Evolutionary conservation across 441 rosid genomes (phyloP).

Genomic region (Arabidopsis hybrid): DNA sequence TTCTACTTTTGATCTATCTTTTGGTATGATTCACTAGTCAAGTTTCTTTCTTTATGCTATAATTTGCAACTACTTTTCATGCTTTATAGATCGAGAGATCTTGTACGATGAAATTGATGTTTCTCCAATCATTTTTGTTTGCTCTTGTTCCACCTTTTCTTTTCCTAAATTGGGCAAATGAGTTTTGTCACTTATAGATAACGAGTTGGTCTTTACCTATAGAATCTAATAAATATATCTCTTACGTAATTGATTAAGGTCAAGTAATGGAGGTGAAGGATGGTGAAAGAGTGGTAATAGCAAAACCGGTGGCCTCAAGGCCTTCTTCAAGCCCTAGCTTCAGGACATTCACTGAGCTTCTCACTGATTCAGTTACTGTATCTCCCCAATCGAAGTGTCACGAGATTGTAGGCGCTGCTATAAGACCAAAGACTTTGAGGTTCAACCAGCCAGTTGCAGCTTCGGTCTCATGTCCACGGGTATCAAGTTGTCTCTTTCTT

Average conservation of each 20-base stretch:
- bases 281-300: conserved; percentile 64
- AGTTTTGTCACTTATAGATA: background rate
- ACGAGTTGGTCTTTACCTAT: background rate
- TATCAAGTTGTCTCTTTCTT: conserved; percentile 26
- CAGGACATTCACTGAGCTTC: conserved; percentile 76
- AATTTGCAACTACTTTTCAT: background rate
- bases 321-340: conserved; percentile 64
- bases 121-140: background rate
- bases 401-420: conserved; percentile 61
- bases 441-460: conserved; percentile 57
- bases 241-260: background rate
- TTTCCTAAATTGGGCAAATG: conserved; percentile 10
- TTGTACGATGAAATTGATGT: background rate
- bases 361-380: conserved; percentile 60
- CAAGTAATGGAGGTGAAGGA: conserved; percentile 72
- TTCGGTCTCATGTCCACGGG: conserved; percentile 54
- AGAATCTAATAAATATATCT: background rate
- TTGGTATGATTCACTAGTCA: background rate
- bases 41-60: conserved; percentile 9
- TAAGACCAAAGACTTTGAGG: conserved; percentile 79
- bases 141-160: background rate
- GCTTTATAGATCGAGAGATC: conserved; percentile 23
- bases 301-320: conserved; percentile 90
- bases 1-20: background rate
- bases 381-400: conserved; percentile 51